Evolutionary conservation across 805 yeast species (phyloP), one percentile per base, ranked within the genome.

Genomic region (Teunomyces atbi): DNA sequence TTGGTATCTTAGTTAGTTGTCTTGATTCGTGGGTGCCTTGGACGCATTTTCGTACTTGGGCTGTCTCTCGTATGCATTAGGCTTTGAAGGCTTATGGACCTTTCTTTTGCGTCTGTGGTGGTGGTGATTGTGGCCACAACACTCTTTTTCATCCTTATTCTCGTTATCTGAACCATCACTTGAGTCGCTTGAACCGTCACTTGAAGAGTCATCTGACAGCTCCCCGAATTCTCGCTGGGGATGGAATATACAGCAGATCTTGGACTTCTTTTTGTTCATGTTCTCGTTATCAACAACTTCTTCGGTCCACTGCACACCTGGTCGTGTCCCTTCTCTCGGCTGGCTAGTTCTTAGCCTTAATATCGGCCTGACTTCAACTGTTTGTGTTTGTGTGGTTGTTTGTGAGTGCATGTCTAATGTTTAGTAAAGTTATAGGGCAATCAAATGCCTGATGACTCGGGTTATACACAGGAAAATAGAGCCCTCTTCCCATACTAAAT

Each of bases 281-380:
- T 86, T 67, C 66, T 92, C 99, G 62, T 92, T 92, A 63, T 92
- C 98, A 4, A 94, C 76, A 3, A 89, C 91, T 39, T 84, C 96
- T 30, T 85, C 87, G 6, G 83, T 74, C 97, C 97, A 92, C 44
- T 82, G 74, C 0, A 92, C 97, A 34, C 78, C 74, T 26, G 46
- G 46, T n/a, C 29, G 20, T 41, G 40, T 16, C 23, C 49, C 39
- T 23, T 42, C 45, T 16, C 45, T 33, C 10, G 29, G 27, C 13
- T 43, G 45, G 19, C 28, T 38, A 8, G n/a, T 29, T 20, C 35
- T 21, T 4, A 42, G 41, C 23, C 45, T 20, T 16, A 37, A 44
- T 13, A 41, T 30, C 11, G 36, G 44, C 16, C 44, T 29, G n/a
- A 28, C 42, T 21, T 29, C 21, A 1, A 37, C 20, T 1, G 26